Evolutionary conservation across 176 grass and related monocot species (phyloP).

Genomic region (Raddia distichophylla): DNA sequence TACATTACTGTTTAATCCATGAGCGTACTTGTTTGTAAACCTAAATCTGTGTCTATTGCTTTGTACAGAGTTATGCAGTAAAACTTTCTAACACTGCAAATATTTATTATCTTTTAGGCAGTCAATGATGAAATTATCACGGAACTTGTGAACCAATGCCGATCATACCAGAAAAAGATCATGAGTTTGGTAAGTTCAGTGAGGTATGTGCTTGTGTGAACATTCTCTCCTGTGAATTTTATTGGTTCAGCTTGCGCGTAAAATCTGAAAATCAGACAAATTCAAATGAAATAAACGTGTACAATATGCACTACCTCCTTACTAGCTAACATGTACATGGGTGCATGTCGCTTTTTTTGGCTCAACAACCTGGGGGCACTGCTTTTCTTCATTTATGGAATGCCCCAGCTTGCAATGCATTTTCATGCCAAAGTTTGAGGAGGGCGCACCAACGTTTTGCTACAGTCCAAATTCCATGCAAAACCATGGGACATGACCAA

Average conservation of each 20-base stretch:
- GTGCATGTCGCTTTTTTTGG: no score
- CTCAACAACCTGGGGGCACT: no score
- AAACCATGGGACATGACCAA: no score
- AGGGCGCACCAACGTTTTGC: no score
- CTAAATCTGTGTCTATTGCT: not conserved
- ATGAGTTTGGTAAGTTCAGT: constrained; percentile 60
- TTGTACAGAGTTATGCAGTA: not conserved
- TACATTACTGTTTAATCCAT: not conserved
- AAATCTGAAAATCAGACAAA: no score
- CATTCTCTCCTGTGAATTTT: constrained; percentile 21
- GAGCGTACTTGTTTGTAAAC: not conserved
- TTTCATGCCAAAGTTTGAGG: no score
- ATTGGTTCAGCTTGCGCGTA: not conserved
- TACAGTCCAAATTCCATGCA: no score
- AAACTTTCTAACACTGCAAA: not conserved
- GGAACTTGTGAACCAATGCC: constrained; percentile 75
- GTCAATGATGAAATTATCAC: constrained; percentile 81
- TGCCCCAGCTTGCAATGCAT: no score
- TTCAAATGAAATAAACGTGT: no score
- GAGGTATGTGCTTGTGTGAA: constrained; percentile 51
- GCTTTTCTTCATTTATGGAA: no score
- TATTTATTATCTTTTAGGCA: constrained; percentile 40
- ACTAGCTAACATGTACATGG: no score
- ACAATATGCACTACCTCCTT: no score
- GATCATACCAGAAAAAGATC: constrained; percentile 68